Conservation (phyloP, 2,329 filamentous ascomycete species). For the Neocatenulostroma microsporum region DNA sequence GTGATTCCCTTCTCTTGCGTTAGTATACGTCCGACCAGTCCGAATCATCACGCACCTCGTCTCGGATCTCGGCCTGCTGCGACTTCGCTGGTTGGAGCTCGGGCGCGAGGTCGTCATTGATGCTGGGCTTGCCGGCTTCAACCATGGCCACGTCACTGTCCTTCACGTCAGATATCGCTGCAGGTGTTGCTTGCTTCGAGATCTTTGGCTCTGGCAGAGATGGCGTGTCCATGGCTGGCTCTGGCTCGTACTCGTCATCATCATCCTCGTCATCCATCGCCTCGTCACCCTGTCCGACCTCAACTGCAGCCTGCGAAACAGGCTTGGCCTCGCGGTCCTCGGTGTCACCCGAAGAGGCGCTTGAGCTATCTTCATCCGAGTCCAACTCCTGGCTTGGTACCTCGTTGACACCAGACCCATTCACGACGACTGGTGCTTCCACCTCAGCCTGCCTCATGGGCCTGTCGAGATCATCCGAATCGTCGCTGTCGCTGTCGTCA, state of each 20-base stretch:
- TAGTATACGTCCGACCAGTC: slow-evolving; percentile 10
- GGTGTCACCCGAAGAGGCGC: slow-evolving; percentile 1
- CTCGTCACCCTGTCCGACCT: slow-evolving; percentile 1
- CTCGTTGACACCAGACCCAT: no score
- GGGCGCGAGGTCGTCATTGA: slow-evolving; percentile 34
- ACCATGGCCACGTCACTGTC: not conserved
- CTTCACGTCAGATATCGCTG: not conserved
- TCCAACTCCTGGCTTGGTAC: not conserved
- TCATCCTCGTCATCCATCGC: slow-evolving; percentile 8
- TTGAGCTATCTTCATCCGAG: not conserved
- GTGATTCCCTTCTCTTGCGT: slow-evolving; percentile 9
- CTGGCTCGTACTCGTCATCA: slow-evolving; percentile 7
- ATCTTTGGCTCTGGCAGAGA: slow-evolving; percentile 1
- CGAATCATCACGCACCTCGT: slow-evolving; percentile 14
- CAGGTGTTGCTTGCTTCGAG: slow-evolving; percentile 2
- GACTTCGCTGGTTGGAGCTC: slow-evolving; percentile 29
- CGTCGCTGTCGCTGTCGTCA: slow-evolving; percentile 7
- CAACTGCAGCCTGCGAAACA: not conserved
- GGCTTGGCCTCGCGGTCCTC: not conserved
- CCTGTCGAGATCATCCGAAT: not conserved
- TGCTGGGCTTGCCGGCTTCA: not conserved
- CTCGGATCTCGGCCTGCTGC: slow-evolving; percentile 9
- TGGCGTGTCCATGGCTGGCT: not conserved
- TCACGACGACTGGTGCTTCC: not conserved
- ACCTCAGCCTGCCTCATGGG: slow-evolving; percentile 7